Percentiles rank a stretch among this genome's conserved stretches.
phyloP scores from a whole-genome alignment of 805 yeast genomes.

The Lachancea quebecensis region DNA sequence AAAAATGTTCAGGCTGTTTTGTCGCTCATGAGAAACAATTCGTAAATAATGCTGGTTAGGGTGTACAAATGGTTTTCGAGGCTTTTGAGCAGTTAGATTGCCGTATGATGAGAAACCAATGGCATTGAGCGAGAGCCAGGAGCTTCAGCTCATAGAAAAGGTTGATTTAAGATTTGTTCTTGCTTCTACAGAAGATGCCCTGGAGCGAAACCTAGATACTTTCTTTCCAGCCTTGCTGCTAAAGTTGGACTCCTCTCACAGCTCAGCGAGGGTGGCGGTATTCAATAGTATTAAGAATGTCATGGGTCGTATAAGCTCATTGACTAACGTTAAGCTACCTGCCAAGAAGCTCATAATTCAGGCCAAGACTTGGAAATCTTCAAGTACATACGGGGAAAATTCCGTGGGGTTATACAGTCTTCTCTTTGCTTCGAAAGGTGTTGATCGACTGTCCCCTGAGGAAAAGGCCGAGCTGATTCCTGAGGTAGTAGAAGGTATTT shows the following conservation, averaged over 20 bases:
- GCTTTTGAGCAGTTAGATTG: neutral
- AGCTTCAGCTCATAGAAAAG: constrained; percentile 56
- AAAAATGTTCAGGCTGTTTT: no score
- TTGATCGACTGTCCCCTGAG: constrained; percentile 43
- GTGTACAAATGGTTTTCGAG: no score
- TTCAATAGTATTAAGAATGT: constrained; percentile 60
- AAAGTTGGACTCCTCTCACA: constrained; percentile 67
- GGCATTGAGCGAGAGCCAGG: constrained; percentile 35
- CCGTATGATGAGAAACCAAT: neutral
- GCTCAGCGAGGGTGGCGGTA: constrained; percentile 59
- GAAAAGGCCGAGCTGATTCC: constrained; percentile 43
- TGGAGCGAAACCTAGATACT: constrained; percentile 50
- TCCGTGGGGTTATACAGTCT: constrained; percentile 56
- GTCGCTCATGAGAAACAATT: no score
- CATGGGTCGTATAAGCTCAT: constrained; percentile 56
- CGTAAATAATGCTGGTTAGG: no score
- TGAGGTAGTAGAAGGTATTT: constrained; percentile 40
- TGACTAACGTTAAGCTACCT: constrained; percentile 54
- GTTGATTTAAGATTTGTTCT: constrained; percentile 79
- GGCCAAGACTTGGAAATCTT: constrained; percentile 47
- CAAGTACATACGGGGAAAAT: constrained; percentile 37
- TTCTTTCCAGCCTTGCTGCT: constrained; percentile 74
- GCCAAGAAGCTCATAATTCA: constrained; percentile 55
- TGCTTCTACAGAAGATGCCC: constrained; percentile 58
- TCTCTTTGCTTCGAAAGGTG: constrained; percentile 59